A percentile compares a stretch with the other conserved stretches of the same genome.
phyloP scores from a whole-genome alignment of 164 flowering plant species.

The Aristolochia californica region DNA sequence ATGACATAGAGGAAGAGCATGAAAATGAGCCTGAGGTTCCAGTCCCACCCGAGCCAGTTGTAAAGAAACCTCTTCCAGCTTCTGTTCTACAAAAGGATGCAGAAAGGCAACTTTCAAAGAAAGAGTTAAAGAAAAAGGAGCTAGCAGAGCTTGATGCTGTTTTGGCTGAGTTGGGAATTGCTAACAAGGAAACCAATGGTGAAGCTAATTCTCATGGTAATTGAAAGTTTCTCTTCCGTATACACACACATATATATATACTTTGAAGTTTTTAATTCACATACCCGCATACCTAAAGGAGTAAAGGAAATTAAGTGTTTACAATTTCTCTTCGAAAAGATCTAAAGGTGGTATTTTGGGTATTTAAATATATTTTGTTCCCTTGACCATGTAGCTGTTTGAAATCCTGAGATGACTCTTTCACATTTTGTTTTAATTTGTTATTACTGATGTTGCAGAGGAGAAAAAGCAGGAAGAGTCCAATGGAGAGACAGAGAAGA shows the following conservation, averaged over 20 bases:
- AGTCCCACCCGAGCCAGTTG: conserved; percentile 29
- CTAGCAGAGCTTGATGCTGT: conserved; percentile 86
- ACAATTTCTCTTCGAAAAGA: too few species aligned
- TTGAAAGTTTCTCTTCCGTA: background rate
- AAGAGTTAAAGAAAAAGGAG: conserved; percentile 78
- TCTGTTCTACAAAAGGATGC: conserved; percentile 47
- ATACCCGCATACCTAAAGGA: background rate
- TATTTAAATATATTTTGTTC: background rate
- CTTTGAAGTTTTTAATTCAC: background rate
- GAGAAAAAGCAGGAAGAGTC: conserved; percentile 37
- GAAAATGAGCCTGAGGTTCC: conserved; percentile 50
- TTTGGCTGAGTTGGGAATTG: conserved; percentile 64
- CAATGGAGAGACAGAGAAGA: conserved; percentile 43
- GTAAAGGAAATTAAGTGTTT: too few species aligned
- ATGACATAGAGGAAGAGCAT: conserved; percentile 61
- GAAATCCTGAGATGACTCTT: too few species aligned
- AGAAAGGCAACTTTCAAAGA: conserved; percentile 90
- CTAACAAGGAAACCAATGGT: conserved; percentile 30
- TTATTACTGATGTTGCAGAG: conserved; percentile 23
- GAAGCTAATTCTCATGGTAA: conserved; percentile 45
- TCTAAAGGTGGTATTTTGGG: background rate
- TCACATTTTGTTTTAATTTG: background rate
- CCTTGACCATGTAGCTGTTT: background rate
- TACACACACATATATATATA: background rate
- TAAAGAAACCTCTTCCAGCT: conserved; percentile 34